A percentile compares a stretch with the other conserved stretches of the same genome.
These are phyloP conservation scores for Spatholobus suberectus DNA, from an alignment of 306 rosid genomes.

Conservation along the genomic window DNA sequence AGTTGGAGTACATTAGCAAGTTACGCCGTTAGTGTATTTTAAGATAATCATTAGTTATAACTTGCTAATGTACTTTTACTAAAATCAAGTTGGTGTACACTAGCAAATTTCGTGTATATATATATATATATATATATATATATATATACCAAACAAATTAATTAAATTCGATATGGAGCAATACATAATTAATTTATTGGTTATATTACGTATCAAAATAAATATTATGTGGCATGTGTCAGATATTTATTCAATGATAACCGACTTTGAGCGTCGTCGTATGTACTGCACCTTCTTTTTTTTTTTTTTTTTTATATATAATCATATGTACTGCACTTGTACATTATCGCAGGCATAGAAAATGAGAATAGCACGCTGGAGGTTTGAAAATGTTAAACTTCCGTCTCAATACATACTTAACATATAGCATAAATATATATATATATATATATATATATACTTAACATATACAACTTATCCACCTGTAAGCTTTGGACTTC, in stretches of 20 bases:
- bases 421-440: too few relatives aligned
- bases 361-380: not conserved
- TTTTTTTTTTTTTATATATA: too few relatives aligned
- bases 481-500: not conserved
- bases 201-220: not conserved
- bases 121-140: too few relatives aligned
- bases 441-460: too few relatives aligned
- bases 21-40: too few relatives aligned
- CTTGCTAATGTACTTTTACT: too few relatives aligned
- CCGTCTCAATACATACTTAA: not conserved
- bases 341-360: not conserved
- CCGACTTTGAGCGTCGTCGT: too few relatives aligned
- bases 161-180: not conserved
- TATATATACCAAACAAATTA: not conserved
- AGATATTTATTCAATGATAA: not conserved
- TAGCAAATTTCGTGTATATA: too few relatives aligned
- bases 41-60: too few relatives aligned
- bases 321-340: not conserved
- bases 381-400: conserved; percentile 22
- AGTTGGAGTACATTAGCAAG: too few relatives aligned
- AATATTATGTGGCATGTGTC: not conserved
- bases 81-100: too few relatives aligned
- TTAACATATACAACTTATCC: not conserved
- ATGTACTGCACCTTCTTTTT: not conserved
- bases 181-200: not conserved